Evolutionary conservation across 306 rosid genomes (phyloP).

Genomic region (Canavalia gladiata): DNA sequence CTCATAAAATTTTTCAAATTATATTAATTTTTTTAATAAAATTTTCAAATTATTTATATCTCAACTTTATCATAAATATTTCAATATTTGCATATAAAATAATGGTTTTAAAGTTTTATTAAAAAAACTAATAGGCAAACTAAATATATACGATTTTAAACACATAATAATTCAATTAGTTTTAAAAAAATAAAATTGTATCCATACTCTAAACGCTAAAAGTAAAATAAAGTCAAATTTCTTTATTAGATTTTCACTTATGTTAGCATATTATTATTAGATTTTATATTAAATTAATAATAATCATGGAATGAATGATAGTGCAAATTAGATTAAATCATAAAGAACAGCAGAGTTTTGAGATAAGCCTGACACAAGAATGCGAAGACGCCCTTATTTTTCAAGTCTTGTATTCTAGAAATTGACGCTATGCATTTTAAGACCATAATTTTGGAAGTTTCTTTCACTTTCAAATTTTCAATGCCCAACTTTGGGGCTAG

Average conservation of each 20-base stretch:
- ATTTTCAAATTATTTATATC: no score
- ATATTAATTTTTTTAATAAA: no score
- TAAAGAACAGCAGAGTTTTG: background rate
- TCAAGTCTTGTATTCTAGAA: background rate
- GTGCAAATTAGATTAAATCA: background rate
- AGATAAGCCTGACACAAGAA: slow-evolving; percentile 17
- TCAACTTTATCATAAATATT: no score
- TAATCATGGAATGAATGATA: background rate
- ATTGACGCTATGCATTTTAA: background rate
- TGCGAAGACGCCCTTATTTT: background rate
- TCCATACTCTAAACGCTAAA: no score
- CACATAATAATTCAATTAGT: no score
- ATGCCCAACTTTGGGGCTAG: slow-evolving; percentile 7
- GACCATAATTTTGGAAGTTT: slow-evolving; percentile 7
- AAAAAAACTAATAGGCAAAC: no score
- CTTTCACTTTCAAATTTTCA: slow-evolving; percentile 9
- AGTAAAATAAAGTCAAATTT: no score
- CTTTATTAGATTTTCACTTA: background rate
- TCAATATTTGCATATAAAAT: no score
- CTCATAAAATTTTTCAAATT: no score
- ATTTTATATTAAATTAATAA: slow-evolving; percentile 2
- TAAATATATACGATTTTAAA: no score
- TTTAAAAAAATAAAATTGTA: no score
- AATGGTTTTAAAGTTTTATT: no score
- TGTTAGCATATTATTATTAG: background rate